phyloP scores from a whole-genome alignment of 352 stramenopile genomes.

The Nothophytophthora sp. region DNA sequence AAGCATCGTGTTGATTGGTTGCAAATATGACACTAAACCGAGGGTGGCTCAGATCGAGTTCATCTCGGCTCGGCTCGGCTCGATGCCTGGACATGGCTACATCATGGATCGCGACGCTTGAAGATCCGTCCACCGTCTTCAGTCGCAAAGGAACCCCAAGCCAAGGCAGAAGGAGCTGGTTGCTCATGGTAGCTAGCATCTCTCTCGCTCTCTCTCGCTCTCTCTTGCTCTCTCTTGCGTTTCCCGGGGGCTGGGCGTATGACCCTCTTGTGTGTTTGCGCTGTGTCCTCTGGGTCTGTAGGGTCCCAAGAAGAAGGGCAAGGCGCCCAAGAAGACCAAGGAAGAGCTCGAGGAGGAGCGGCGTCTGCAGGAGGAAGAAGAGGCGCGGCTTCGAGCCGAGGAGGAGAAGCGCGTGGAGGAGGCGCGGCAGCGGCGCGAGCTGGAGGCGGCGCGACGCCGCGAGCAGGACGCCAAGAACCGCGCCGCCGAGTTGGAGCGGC shows the following conservation, averaged over 20 bases:
- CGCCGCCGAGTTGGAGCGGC: constrained; percentile 61
- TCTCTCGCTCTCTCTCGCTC: not conserved
- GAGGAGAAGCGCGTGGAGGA: constrained; percentile 77
- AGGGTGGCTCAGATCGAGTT: too few relatives aligned
- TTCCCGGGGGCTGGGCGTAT: too few relatives aligned
- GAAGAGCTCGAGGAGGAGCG: constrained; percentile 81
- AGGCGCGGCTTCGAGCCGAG: constrained; percentile 54
- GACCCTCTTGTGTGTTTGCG: not conserved
- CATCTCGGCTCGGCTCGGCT: too few relatives aligned
- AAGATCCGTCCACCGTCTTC: not conserved
- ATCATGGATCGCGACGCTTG: constrained; percentile 28
- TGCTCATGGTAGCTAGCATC: constrained; percentile 13
- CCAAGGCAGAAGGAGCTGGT: too few relatives aligned
- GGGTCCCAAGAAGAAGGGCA: constrained; percentile 79
- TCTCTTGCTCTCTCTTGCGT: not conserved
- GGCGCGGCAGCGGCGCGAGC: constrained; percentile 56
- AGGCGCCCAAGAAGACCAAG: constrained; percentile 82
- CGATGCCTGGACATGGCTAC: too few relatives aligned
- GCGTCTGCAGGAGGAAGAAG: constrained; percentile 72
- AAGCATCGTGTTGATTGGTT: too few relatives aligned
- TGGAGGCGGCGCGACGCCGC: constrained; percentile 54
- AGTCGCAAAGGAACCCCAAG: not conserved
- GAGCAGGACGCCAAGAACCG: constrained; percentile 71
- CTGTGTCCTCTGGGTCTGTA: constrained; percentile 14
- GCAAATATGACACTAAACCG: too few relatives aligned